Conservation (phyloP, 2,329 filamentous ascomycete genomes). For the Ophiocordyceps camponoti-saundersi region DNA sequence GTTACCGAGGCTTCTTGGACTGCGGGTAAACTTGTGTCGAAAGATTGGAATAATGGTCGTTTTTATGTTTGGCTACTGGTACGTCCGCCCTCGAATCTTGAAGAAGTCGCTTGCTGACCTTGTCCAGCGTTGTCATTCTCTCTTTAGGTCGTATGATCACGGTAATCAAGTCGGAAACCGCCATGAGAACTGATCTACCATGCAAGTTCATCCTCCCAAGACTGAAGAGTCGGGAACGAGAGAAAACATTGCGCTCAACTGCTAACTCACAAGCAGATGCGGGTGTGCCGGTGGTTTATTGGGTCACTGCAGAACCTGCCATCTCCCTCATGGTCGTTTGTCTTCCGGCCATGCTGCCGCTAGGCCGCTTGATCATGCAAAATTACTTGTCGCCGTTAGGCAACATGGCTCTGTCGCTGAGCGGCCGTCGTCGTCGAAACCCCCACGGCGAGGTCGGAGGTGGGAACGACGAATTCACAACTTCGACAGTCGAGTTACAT, state of each 20-base stretch:
- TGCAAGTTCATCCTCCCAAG: background rate
- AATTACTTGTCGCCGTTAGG: background rate
- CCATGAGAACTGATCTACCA: background rate
- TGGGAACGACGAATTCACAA: background rate
- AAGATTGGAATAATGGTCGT: background rate
- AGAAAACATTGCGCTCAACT: background rate
- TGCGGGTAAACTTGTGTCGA: background rate
- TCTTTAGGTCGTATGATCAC: background rate
- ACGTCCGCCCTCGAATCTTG: background rate
- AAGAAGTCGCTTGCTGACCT: background rate
- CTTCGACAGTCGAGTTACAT: background rate
- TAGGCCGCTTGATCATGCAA: background rate
- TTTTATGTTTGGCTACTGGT: background rate
- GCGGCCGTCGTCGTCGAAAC: background rate
- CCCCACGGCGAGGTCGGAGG: background rate
- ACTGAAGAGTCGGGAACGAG: background rate
- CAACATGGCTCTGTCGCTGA: background rate
- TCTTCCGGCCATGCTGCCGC: background rate
- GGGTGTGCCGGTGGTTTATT: background rate
- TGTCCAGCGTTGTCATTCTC: background rate
- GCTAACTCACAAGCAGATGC: background rate
- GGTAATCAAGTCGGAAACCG: background rate
- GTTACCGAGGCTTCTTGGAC: background rate
- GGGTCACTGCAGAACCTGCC: background rate
- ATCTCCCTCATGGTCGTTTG: background rate